Conservation (phyloP, 2,329 filamentous ascomycete species). For the Clonostachys byssicola region DNA sequence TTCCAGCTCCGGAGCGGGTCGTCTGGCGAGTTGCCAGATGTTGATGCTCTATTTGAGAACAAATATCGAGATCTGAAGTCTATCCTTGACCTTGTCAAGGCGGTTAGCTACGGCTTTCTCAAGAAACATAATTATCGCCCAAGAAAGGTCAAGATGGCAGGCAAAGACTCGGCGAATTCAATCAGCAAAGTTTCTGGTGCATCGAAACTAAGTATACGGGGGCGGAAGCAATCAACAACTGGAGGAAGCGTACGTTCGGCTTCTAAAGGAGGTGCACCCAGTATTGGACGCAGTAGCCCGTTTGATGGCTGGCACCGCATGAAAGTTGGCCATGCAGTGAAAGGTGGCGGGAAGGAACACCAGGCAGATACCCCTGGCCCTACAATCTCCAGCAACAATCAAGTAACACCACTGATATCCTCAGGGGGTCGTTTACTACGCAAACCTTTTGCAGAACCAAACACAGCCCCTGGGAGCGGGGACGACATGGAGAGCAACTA, state of each 20-base stretch:
- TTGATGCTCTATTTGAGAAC: constrained; percentile 34
- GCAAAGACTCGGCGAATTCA: neutral
- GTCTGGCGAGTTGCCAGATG: constrained; percentile 22
- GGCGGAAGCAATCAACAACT: too few species aligned
- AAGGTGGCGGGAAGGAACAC: neutral
- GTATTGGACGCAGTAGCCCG: constrained; percentile 7
- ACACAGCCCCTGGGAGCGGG: neutral
- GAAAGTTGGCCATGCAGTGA: constrained; percentile 15
- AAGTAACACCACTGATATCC: too few species aligned
- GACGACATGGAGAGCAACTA: neutral
- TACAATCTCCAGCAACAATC: too few species aligned
- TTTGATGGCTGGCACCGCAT: constrained; percentile 33
- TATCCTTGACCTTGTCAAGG: constrained; percentile 57
- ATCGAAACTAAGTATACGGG: neutral
- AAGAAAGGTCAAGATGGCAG: constrained; percentile 17
- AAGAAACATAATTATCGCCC: constrained; percentile 67
- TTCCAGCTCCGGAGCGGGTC: constrained; percentile 54
- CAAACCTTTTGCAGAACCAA: constrained; percentile 36
- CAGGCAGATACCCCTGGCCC: neutral
- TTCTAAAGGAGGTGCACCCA: too few species aligned
- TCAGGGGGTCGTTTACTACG: constrained; percentile 32
- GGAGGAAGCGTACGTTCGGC: too few species aligned
- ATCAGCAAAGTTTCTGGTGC: neutral
- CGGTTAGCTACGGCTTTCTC: constrained; percentile 71
- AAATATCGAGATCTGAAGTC: constrained; percentile 42